Evolutionary conservation across 495 filamentous ascomycete species (phyloP).

Genomic region (Aspergillus taichungensis): DNA sequence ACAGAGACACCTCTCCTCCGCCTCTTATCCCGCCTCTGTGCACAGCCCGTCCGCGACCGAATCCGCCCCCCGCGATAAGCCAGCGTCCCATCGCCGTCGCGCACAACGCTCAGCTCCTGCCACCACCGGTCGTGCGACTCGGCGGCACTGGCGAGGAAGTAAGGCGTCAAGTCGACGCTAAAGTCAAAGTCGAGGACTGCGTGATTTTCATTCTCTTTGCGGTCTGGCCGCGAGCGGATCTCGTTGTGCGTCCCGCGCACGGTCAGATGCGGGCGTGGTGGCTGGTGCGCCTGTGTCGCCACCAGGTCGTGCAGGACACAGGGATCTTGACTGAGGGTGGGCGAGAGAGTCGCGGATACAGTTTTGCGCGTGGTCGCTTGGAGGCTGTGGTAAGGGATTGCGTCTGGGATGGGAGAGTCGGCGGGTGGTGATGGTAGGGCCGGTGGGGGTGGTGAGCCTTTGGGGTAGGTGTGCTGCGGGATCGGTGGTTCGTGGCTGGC

Average conservation of each 20-base stretch:
- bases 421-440: not conserved
- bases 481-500: not conserved
- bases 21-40: constrained; percentile 5
- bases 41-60: constrained; percentile 14
- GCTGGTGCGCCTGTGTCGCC: constrained; percentile 23
- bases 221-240: constrained; percentile 6
- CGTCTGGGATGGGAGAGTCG: constrained; percentile 4
- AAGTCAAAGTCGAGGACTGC: constrained; percentile 33
- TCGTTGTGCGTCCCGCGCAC: constrained; percentile 29
- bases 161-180: constrained; percentile 26
- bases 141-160: constrained; percentile 24
- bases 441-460: not conserved
- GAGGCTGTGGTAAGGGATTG: constrained; percentile 2
- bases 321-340: constrained; percentile 16
- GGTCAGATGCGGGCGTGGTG: constrained; percentile 26
- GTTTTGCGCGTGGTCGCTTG: constrained; percentile 6
- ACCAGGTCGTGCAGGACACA: constrained; percentile 19
- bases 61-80: constrained; percentile 24
- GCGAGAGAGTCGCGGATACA: constrained; percentile 17
- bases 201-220: constrained; percentile 23
- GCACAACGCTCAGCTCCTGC: constrained; percentile 14
- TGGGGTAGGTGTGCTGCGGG: not conserved
- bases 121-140: constrained; percentile 9
- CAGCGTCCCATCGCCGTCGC: constrained; percentile 17
- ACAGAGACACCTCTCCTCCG: constrained; percentile 1